Percentiles rank a stretch among this genome's conserved stretches.
These are phyloP conservation scores for Torulaspora delbrueckii DNA, from an alignment of 805 yeast species.

Conservation along the genomic window DNA sequence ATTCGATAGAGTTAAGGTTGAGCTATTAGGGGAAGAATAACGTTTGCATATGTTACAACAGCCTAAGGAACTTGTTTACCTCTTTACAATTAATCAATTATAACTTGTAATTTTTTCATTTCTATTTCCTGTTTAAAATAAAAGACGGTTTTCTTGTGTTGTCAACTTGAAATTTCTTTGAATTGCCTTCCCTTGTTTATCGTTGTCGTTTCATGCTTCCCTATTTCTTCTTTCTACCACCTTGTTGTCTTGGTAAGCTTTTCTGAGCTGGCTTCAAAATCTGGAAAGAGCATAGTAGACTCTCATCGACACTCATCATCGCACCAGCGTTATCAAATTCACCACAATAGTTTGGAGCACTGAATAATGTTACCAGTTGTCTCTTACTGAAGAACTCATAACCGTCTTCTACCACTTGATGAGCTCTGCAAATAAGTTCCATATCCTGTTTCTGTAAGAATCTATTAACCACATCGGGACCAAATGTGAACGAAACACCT, in stretches of 20 bases:
- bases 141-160: conserved; percentile 1
- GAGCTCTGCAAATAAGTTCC: conserved; percentile 98
- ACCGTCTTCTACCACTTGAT: conserved; percentile 98
- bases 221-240: conserved; percentile 35
- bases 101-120: not conserved
- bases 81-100: not conserved
- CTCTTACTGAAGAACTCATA: conserved; percentile 95
- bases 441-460: conserved; percentile 95
- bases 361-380: conserved; percentile 89
- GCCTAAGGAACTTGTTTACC: not conserved
- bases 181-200: conserved; percentile 3
- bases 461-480: conserved; percentile 97
- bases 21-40: not conserved
- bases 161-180: not conserved
- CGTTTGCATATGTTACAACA: not conserved
- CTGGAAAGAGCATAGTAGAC: conserved; percentile 91
- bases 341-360: conserved; percentile 98
- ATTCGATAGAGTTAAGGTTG: not conserved
- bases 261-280: conserved; percentile 97
- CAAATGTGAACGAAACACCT: conserved; percentile 98
- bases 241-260: conserved; percentile 38
- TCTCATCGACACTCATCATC: conserved; percentile 98
- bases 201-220: conserved; percentile 1
- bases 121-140: not conserved
- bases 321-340: conserved; percentile 99